Percentiles rank a stretch among this genome's conserved stretches.
These are phyloP conservation scores for Malassezia nana DNA, from an alignment of 1,284 basidiomycete species.

Conservation along the genomic window DNA sequence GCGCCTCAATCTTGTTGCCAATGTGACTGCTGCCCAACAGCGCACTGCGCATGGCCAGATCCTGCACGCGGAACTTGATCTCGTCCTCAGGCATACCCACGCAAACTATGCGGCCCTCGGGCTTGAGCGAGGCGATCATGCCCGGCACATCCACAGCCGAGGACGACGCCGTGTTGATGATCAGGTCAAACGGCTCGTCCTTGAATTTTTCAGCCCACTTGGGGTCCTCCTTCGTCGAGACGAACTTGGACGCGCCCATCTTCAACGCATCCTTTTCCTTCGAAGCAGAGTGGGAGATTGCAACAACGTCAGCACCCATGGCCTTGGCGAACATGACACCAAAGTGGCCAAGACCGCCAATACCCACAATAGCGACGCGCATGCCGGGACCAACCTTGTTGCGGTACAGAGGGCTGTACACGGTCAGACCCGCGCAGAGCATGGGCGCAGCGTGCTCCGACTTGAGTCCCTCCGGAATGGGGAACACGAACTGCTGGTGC, in stretches of 20 bases:
- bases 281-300: constrained; percentile 58
- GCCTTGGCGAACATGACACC: constrained; percentile 57
- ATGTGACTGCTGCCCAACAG: constrained; percentile 54
- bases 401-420: constrained; percentile 59
- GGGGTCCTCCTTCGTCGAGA: constrained; percentile 39
- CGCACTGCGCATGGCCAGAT: constrained; percentile 49
- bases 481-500: constrained; percentile 62
- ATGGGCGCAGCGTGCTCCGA: constrained; percentile 54
- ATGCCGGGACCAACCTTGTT: constrained; percentile 59
- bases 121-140: constrained; percentile 53
- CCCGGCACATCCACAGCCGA: constrained; percentile 51
- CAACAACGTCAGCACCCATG: constrained; percentile 58
- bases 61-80: constrained; percentile 47
- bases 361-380: constrained; percentile 60
- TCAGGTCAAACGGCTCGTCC: constrained; percentile 54
- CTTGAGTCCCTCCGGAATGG: constrained; percentile 58
- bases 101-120: constrained; percentile 56
- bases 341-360: constrained; percentile 46
- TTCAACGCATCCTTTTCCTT: constrained; percentile 61
- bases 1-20: constrained; percentile 58
- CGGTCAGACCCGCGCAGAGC: constrained; percentile 60
- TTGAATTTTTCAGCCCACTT: constrained; percentile 37
- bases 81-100: constrained; percentile 55
- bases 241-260: constrained; percentile 55
- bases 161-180: constrained; percentile 55